Evolutionary conservation across 495 filamentous ascomycete species (phyloP).

Genomic region (Collariella sp.): DNA sequence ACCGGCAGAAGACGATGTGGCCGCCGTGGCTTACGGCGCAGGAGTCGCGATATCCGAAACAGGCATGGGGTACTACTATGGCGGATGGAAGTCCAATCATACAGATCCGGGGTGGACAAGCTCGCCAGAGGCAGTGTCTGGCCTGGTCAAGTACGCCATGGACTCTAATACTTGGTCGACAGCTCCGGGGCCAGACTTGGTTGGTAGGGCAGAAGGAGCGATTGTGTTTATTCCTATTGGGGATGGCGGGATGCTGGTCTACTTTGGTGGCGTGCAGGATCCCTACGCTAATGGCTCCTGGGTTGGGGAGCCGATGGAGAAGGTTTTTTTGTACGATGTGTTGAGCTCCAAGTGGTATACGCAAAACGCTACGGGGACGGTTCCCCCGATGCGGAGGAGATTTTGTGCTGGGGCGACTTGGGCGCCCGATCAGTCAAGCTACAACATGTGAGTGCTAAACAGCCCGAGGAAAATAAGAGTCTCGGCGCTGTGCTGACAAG

Average conservation of each 20-base stretch:
- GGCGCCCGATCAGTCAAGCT: constrained; percentile 45
- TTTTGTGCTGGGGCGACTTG: constrained; percentile 49
- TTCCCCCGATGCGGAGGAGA: constrained; percentile 39
- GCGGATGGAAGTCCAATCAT: constrained; percentile 41
- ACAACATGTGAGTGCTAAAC: constrained; percentile 42
- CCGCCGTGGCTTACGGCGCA: constrained; percentile 21
- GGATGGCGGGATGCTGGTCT: constrained; percentile 44
- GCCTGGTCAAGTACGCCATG: constrained; percentile 41
- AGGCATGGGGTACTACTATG: constrained; percentile 29
- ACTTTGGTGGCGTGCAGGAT: constrained; percentile 43
- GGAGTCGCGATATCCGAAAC: constrained; percentile 15
- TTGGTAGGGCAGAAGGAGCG: constrained; percentile 35
- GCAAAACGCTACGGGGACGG: constrained; percentile 40
- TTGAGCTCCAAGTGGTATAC: constrained; percentile 45
- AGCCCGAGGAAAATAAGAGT: too few relatives aligned
- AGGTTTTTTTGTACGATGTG: constrained; percentile 47
- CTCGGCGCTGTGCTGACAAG: neutral
- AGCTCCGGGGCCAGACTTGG: constrained; percentile 36
- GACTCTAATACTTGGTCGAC: constrained; percentile 34
- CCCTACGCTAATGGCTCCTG: constrained; percentile 23
- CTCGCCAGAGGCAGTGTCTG: constrained; percentile 28
- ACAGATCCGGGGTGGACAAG: constrained; percentile 40
- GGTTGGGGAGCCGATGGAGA: constrained; percentile 26
- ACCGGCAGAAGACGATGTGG: constrained; percentile 11
- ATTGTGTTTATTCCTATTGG: constrained; percentile 45